phyloP scores from a whole-genome alignment of 2,329 filamentous ascomycete genomes.

The Epichloe baconii region DNA sequence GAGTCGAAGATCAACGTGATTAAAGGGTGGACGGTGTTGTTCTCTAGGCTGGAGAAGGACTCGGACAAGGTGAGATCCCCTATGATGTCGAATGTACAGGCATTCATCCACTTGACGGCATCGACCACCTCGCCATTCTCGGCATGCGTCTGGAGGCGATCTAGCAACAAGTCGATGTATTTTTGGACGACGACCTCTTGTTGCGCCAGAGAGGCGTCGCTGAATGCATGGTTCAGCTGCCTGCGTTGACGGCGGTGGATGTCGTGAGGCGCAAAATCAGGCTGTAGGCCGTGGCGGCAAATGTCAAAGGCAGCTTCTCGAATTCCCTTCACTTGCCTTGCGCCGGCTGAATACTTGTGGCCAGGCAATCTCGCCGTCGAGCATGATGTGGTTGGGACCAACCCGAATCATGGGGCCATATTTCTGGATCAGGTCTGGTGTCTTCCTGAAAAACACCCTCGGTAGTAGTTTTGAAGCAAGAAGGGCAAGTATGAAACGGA shows the following conservation, averaged over 20 bases:
- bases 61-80: constrained; percentile 29
- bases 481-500: constrained; percentile 10
- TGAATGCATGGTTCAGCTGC: constrained; percentile 19
- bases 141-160: constrained; percentile 9
- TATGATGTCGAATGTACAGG: constrained; percentile 29
- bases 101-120: constrained; percentile 23
- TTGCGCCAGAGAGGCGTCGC: constrained; percentile 15
- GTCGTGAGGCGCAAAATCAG: constrained; percentile 8
- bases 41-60: constrained; percentile 24
- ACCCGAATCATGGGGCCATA: constrained; percentile 26
- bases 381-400: constrained; percentile 26
- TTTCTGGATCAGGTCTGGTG: constrained; percentile 11
- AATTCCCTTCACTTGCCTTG: constrained; percentile 10
- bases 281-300: constrained; percentile 6
- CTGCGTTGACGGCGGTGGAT: constrained; percentile 12
- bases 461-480: constrained; percentile 10
- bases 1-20: constrained; percentile 11
- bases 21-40: constrained; percentile 16
- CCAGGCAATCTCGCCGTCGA: constrained; percentile 22
- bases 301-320: constrained; percentile 1
- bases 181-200: constrained; percentile 17
- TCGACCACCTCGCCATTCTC: constrained; percentile 7
- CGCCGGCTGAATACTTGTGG: constrained; percentile 17
- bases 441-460: constrained; percentile 9
- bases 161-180: constrained; percentile 16